Evolutionary conservation across 2,329 filamentous ascomycete species (phyloP).

Genomic region (Talaromyces sp.): DNA sequence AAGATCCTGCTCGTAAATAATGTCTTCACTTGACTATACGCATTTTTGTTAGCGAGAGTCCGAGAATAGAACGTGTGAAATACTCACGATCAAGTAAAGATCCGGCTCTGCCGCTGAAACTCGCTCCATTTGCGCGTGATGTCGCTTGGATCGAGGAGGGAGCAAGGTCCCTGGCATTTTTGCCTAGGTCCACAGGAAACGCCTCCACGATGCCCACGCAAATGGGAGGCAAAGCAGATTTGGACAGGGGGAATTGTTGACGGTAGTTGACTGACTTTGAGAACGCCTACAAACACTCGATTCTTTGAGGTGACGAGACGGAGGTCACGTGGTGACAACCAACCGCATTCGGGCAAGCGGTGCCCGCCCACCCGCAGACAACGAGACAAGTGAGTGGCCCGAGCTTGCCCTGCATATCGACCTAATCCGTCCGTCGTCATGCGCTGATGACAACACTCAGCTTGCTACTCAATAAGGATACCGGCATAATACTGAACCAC

Average conservation of each 20-base stretch:
- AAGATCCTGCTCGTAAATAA: conserved; percentile 94
- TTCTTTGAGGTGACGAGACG: conserved; percentile 2
- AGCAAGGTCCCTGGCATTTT: conserved; percentile 47
- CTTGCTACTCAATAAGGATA: not conserved
- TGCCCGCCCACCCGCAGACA: conserved; percentile 6
- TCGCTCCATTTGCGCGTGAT: conserved; percentile 40
- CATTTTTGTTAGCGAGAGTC: conserved; percentile 29
- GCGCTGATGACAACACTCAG: conserved; percentile 3
- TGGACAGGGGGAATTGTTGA: conserved; percentile 23
- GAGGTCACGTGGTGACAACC: conserved; percentile 1
- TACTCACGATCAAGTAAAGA: conserved; percentile 42
- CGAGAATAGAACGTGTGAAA: conserved; percentile 5
- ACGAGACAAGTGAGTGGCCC: conserved; percentile 10
- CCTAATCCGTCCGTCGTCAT: conserved; percentile 9
- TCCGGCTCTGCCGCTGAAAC: conserved; percentile 36
- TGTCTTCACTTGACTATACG: conserved; percentile 73
- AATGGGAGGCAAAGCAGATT: conserved; percentile 16
- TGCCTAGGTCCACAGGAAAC: conserved; percentile 33
- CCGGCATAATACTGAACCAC: conserved; percentile 15
- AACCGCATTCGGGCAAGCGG: conserved; percentile 12
- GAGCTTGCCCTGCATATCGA: conserved; percentile 14
- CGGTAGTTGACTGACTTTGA: conserved; percentile 7
- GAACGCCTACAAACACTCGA: conserved; percentile 12
- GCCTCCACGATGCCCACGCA: conserved; percentile 26
- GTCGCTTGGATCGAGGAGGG: conserved; percentile 40